phyloP scores from a whole-genome alignment of 129 eudicot species.

The Flaveria ramosissima region DNA sequence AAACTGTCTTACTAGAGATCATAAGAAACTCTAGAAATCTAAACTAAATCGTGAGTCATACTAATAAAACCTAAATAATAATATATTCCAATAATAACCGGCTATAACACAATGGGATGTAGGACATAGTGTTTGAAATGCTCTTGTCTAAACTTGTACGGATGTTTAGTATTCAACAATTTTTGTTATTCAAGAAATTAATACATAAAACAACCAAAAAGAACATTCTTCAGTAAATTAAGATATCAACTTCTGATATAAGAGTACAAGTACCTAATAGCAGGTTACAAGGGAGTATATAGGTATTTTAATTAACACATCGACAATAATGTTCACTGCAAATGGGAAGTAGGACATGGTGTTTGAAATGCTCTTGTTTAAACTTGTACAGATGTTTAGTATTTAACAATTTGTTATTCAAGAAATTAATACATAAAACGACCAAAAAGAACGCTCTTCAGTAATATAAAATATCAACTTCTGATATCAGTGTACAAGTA shows the following conservation, averaged over 20 bases:
- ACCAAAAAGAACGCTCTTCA: background rate
- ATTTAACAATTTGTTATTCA: background rate
- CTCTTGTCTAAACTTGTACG: background rate
- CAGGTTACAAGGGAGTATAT: background rate
- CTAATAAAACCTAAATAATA: no score
- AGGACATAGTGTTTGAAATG: background rate
- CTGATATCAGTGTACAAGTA: background rate
- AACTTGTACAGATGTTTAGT: background rate
- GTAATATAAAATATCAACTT: background rate
- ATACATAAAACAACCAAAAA: background rate
- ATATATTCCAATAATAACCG: background rate
- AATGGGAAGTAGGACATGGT: no score
- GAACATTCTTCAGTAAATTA: background rate
- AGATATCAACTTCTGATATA: background rate
- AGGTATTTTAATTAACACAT: background rate
- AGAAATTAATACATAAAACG: background rate
- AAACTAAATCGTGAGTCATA: no score
- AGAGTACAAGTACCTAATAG: background rate
- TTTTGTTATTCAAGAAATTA: background rate
- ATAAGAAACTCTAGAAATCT: no score
- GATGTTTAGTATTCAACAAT: background rate
- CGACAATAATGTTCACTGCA: background rate
- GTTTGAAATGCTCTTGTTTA: no score
- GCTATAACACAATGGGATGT: background rate
- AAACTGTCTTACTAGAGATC: no score